Base-by-base conservation (phyloP, 768 basidiomycete species). In the Boletus sp. region DNA sequence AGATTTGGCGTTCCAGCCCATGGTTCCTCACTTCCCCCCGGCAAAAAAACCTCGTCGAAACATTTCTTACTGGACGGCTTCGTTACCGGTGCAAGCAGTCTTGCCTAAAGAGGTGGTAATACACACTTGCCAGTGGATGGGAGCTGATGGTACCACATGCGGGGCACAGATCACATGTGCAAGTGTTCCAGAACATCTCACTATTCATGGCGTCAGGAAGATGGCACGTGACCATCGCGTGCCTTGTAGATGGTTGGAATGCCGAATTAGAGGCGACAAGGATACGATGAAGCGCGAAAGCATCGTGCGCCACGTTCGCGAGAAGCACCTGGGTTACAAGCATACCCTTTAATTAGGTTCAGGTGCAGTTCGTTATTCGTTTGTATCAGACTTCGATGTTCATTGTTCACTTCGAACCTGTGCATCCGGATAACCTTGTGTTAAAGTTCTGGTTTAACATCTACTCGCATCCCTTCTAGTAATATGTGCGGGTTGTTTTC, bases 311-410 rank as follows among this genome's bases (percentile, higher is more conserved):
- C 65, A 66, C 4, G 17, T 67, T 0, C 34, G 53, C 0, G 65
- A 66, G 37, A 55, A 10, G 5, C 65, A 66, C 21, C 2, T 66
- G 11, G 15, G 48, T 1, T 41, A 13, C n/a, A 64, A 17, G 43
- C 52, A 60, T 32, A 33, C 45, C 14, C 17, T 10, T 5, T 37
- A 15, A 10, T 5, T 11, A 9, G n/a, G 21, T 19, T 44, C 19
- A 27, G 50, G 52, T 57, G 19, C 5, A 52, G 33, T 6, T 9
- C 14, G 2, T 30, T 7, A 1, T 8, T 34, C 6, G 11, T 27
- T 50, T 8, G 40, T 29, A 25, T n/a, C 27, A 9, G 27, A 43
- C 19, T 1, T 21, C 10, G 27, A 14, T 2, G 10, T 10, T 47
- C 35, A 45, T 23, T 19, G 27, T 5, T 41, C 13, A 41, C 44